Evolutionary conservation across 1,284 basidiomycete genomes (phyloP).

Genomic region (Cutaneotrichosporon dermatis): DNA sequence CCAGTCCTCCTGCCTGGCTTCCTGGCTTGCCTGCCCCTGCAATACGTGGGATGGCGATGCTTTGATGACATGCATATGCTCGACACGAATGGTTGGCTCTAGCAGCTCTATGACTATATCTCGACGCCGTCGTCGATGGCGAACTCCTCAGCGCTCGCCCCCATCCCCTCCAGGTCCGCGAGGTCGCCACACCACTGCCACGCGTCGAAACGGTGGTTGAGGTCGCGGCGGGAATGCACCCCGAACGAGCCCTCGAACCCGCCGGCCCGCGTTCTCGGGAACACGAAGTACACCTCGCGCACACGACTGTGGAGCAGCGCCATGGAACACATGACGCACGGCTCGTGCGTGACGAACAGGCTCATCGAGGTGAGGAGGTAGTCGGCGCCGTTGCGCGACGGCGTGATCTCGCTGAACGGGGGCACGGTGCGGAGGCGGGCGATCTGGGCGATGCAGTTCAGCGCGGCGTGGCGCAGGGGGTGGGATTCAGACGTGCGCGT

Average conservation of each 20-base stretch:
- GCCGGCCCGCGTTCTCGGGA: conserved; percentile 57
- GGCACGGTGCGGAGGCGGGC: conserved; percentile 53
- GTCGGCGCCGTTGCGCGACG: conserved; percentile 60
- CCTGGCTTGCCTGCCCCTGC: too few species aligned
- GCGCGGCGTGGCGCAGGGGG: conserved; percentile 74
- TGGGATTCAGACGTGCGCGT: conserved; percentile 63
- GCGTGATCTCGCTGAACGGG: conserved; percentile 40
- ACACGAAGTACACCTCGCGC: conserved; percentile 70
- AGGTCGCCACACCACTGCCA: conserved; percentile 40
- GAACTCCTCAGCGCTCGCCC: conserved; percentile 22
- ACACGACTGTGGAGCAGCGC: conserved; percentile 85
- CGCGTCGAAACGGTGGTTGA: conserved; percentile 79
- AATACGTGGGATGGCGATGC: too few species aligned
- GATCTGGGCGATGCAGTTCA: conserved; percentile 65
- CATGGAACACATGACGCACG: conserved; percentile 95
- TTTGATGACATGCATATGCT: too few species aligned
- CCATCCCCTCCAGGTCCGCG: neutral
- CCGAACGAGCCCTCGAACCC: conserved; percentile 53
- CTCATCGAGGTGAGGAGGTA: conserved; percentile 79
- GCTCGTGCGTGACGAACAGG: conserved; percentile 86
- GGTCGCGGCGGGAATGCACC: conserved; percentile 66
- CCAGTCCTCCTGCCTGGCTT: too few species aligned
- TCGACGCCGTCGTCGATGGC: conserved; percentile 10
- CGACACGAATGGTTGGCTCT: too few species aligned
- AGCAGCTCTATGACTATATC: conserved; percentile 2